phyloP scores from a whole-genome alignment of 2,329 filamentous ascomycete species.

The Fusarium solani-melongenae region DNA sequence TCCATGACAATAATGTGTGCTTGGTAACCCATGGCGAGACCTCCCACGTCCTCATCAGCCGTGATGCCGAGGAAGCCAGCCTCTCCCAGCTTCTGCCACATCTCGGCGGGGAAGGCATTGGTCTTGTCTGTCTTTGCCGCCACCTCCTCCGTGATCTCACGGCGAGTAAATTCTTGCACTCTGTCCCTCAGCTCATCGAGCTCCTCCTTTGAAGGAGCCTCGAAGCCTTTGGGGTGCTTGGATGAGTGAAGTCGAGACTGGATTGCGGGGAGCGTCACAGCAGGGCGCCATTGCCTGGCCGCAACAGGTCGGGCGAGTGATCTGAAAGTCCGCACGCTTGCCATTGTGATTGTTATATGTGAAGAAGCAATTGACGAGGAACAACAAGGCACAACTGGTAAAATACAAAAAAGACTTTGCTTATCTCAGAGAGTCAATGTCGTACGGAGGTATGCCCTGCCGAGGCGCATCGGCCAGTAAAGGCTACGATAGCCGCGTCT shows the following conservation, averaged over 20 bases:
- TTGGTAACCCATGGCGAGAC: slow-evolving; percentile 92
- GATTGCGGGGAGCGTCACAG: slow-evolving; percentile 49
- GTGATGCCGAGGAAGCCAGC: slow-evolving; percentile 94
- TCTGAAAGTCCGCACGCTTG: slow-evolving; percentile 53
- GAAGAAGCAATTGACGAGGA: not conserved
- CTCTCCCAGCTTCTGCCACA: slow-evolving; percentile 95
- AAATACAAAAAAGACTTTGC: slow-evolving; percentile 3
- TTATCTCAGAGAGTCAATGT: slow-evolving; percentile 10
- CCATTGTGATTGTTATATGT: slow-evolving; percentile 47
- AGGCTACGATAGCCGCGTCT: slow-evolving; percentile 32
- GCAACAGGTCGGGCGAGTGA: slow-evolving; percentile 49
- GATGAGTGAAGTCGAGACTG: slow-evolving; percentile 62
- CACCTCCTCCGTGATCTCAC: slow-evolving; percentile 87
- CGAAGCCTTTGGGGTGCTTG: slow-evolving; percentile 72
- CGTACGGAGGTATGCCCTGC: slow-evolving; percentile 5
- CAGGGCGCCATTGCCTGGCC: slow-evolving; percentile 36
- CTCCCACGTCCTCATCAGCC: slow-evolving; percentile 91
- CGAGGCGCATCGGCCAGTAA: slow-evolving; percentile 35
- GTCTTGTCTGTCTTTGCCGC: slow-evolving; percentile 84
- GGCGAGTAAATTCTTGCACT: slow-evolving; percentile 88
- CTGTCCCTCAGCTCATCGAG: slow-evolving; percentile 83
- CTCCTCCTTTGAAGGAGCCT: slow-evolving; percentile 76
- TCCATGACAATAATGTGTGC: slow-evolving; percentile 97
- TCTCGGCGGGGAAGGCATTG: slow-evolving; percentile 88
- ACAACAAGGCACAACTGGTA: not conserved